Percentiles rank a stretch among this genome's conserved stretches.
Conservation (phyloP, 2,329 filamentous ascomycete species). For the Venturia carpophila region DNA sequence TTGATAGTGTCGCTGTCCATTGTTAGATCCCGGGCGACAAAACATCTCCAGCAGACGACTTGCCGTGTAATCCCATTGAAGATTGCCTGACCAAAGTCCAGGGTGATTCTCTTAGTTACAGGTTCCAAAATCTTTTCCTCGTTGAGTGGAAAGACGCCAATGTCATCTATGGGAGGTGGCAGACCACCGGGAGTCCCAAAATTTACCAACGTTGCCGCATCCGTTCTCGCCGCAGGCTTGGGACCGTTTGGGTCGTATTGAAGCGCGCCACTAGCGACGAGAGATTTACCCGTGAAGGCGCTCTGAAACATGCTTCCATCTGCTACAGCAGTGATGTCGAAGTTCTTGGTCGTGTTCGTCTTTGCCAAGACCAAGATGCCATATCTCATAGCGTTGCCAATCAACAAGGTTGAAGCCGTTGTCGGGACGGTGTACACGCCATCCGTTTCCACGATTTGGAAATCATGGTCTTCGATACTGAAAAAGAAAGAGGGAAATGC, state of each 20-base stretch:
- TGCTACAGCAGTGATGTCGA: constrained; percentile 51
- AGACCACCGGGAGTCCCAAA: neutral
- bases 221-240: neutral
- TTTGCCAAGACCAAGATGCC: constrained; percentile 57
- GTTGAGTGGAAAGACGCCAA: constrained; percentile 61
- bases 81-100: neutral
- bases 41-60: neutral
- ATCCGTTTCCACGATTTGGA: constrained; percentile 61
- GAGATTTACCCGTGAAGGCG: neutral
- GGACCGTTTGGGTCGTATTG: neutral
- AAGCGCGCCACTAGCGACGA: constrained; percentile 2
- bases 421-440: constrained; percentile 57
- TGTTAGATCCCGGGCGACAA: neutral
- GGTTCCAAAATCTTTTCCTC: constrained; percentile 51
- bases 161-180: constrained; percentile 51
- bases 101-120: constrained; percentile 44
- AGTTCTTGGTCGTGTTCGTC: constrained; percentile 45
- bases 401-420: constrained; percentile 42
- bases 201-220: neutral
- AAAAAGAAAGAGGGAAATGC: constrained; percentile 67
- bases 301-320: constrained; percentile 25
- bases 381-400: constrained; percentile 65
- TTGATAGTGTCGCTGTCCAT: constrained; percentile 48
- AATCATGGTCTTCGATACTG: constrained; percentile 58
- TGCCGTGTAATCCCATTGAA: constrained; percentile 13